Evolutionary conservation across 2,329 filamentous ascomycete species (phyloP).

Genomic region (Dendrostoma leiphaemia): DNA sequence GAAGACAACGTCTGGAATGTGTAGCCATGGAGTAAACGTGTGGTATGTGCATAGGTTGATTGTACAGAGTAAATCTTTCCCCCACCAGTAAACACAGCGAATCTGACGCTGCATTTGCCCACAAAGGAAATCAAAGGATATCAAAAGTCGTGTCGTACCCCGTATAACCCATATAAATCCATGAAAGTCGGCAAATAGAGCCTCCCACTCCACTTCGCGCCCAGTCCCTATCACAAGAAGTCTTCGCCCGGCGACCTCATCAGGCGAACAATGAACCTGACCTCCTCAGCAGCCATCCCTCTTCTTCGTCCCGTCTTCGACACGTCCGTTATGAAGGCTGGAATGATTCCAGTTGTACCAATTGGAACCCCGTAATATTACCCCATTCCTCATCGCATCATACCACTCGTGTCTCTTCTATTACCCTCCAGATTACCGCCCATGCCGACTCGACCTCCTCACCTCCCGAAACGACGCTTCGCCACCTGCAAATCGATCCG

Average conservation of each 20-base stretch:
- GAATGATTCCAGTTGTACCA: background rate
- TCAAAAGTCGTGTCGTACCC: background rate
- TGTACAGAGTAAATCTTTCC: background rate
- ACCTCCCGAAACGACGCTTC: slow-evolving; percentile 28
- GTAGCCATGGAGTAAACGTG: too few relatives aligned
- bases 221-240: background rate
- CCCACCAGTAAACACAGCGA: background rate
- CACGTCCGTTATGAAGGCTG: background rate
- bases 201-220: background rate
- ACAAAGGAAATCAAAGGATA: slow-evolving; percentile 1
- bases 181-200: background rate
- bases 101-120: background rate
- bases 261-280: too few relatives aligned
- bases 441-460: slow-evolving; percentile 31
- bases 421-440: slow-evolving; percentile 22
- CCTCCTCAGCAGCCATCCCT: too few relatives aligned
- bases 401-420: too few relatives aligned
- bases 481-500: slow-evolving; percentile 29
- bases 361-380: too few relatives aligned
- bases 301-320: background rate
- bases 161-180: background rate
- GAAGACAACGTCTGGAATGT: background rate
- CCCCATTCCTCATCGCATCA: slow-evolving; percentile 9
- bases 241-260: background rate
- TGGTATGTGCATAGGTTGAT: background rate